Evolutionary conservation across 2,329 filamentous ascomycete species (phyloP).

Genomic region (Hymenoscyphus occultus): DNA sequence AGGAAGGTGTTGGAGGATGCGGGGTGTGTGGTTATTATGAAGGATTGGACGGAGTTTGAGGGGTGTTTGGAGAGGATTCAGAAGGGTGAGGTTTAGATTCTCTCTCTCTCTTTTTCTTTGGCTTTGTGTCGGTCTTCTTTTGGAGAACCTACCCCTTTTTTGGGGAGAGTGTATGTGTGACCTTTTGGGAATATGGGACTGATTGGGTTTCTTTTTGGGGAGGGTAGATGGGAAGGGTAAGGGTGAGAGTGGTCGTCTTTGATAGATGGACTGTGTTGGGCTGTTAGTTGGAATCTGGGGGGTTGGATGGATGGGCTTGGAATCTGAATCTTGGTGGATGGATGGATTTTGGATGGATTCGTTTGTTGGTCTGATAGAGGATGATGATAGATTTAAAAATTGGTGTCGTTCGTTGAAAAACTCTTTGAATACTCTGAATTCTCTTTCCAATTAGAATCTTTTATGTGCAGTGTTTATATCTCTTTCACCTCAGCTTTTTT

Average conservation of each 20-base stretch:
- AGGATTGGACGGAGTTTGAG: constrained; percentile 54
- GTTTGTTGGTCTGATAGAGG: no score
- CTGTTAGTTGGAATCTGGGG: not conserved
- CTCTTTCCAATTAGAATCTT: no score
- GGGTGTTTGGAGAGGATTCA: constrained; percentile 28
- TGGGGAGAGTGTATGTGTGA: not conserved
- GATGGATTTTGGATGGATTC: no score
- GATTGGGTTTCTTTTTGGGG: not conserved
- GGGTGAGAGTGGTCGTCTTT: constrained; percentile 1
- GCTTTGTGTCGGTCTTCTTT: no score
- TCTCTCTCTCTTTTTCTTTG: not conserved
- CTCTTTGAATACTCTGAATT: not conserved
- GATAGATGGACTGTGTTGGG: not conserved
- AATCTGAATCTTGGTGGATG: no score
- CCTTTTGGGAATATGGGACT: not conserved
- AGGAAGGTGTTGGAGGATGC: constrained; percentile 56
- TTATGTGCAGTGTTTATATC: no score
- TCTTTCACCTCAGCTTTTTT: no score
- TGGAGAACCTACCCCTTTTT: not conserved
- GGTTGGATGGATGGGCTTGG: not conserved
- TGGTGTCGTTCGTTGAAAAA: not conserved
- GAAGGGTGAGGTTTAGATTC: constrained; percentile 20
- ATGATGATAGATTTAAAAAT: not conserved
- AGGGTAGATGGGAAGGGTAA: not conserved
- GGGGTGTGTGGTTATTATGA: constrained; percentile 62